Evolutionary conservation across 305 asterid genomes (phyloP).

Genomic region (Fraxinus xanthoxyloides): DNA sequence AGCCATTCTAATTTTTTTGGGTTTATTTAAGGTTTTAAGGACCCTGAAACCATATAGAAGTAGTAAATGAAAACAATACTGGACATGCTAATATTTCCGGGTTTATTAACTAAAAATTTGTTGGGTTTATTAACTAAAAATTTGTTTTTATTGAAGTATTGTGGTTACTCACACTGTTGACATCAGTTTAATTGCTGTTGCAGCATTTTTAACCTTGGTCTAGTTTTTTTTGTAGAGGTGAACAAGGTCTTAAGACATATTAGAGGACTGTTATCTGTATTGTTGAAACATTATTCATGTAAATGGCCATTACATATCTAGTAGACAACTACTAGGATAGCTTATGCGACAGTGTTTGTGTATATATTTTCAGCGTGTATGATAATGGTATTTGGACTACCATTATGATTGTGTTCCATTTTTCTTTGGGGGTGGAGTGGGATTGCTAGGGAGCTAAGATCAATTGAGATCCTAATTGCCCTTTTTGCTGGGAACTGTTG

Average conservation of each 20-base stretch:
- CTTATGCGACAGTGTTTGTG: neutral
- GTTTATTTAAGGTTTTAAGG: neutral
- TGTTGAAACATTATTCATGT: neutral
- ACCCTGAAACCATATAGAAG: neutral
- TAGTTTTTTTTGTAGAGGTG: neutral
- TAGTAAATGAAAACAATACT: neutral
- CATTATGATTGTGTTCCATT: neutral
- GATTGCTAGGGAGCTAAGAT: neutral
- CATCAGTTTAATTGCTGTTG: neutral
- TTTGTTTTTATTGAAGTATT: neutral
- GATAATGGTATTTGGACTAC: neutral
- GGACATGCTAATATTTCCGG: neutral
- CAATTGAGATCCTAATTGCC: no score
- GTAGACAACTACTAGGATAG: neutral
- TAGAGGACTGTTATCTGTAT: neutral
- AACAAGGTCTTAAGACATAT: neutral
- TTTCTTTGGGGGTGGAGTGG: neutral
- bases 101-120: neutral
- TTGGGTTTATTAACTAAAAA: neutral
- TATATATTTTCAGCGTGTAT: neutral
- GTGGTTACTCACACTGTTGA: neutral
- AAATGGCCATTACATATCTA: neutral
- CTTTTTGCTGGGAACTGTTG: neutral
- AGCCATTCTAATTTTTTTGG: neutral
- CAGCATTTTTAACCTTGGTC: neutral